A percentile compares a stretch with the other conserved stretches of the same genome.
phyloP scores from a whole-genome alignment of 306 rosid genomes.

The Malus orientalis region DNA sequence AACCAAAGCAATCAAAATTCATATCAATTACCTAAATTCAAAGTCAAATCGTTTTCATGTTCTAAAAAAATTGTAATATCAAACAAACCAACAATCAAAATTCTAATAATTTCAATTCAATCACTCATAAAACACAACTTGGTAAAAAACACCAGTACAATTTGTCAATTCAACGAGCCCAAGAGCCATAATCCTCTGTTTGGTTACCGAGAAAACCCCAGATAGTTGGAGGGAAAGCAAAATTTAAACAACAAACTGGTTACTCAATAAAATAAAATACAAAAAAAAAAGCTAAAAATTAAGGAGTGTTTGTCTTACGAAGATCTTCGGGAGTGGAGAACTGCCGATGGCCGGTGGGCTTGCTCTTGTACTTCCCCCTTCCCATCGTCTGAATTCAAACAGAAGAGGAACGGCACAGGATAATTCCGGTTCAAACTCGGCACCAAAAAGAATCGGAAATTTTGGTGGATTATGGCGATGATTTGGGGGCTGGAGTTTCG shows the following conservation, averaged over 20 bases:
- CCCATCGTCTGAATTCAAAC: slow-evolving; percentile 39
- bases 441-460: background rate
- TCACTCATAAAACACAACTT: background rate
- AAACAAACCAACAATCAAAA: background rate
- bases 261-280: background rate
- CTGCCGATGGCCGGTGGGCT: slow-evolving; percentile 94
- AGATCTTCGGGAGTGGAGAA: slow-evolving; percentile 80
- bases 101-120: background rate
- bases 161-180: background rate
- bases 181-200: background rate
- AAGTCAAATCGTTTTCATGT: background rate
- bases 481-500: background rate
- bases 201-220: background rate
- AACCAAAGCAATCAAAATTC: background rate
- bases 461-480: background rate
- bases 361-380: slow-evolving; percentile 86
- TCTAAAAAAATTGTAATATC: background rate
- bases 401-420: background rate
- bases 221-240: background rate
- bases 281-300: background rate
- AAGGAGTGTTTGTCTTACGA: slow-evolving; percentile 33
- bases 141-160: background rate
- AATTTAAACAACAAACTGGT: background rate
- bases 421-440: background rate
- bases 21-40: too few species aligned